Base-by-base conservation (phyloP, 495 filamentous ascomycete genomes). In the Pyronema domesticum region DNA sequence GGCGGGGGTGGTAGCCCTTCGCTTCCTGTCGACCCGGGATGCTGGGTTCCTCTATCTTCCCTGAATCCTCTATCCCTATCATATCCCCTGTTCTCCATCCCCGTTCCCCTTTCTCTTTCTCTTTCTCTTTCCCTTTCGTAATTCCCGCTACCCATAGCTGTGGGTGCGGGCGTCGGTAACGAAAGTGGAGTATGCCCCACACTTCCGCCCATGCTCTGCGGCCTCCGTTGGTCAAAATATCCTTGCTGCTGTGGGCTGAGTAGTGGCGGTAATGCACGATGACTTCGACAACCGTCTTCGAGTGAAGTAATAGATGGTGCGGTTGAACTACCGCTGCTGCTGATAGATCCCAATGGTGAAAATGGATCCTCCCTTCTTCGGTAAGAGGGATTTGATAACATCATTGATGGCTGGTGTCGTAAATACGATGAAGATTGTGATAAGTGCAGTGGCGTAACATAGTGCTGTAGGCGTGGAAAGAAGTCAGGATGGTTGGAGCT, bases 361-460 rank as follows among this genome's bases (percentile, higher is more conserved):
- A 46, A 53, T 17, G 37, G 13, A 4, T 43, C 48, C 11, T 51
- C 1, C 37, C 53, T 13, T 58, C 62, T 17, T 57, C 59, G 10
- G 53, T 58, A n/a, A 48, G 52, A 46, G 51, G 48, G 51, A 47
- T 57, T 53, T 42, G 55, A 46, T 55, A 58, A 48, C 54, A 56
- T 46, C 51, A 65, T 17, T 18, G 57, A 58, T 11, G 61, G 58
- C 19, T 66, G 63, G 14, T 66, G 60, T 40, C 63, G 53, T 45
- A 65, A 34, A 33, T 66, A 66, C 17, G 63, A 66, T 42, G 62
- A 52, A 8, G 61, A 63, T 17, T 66, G 63, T 46, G 65, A 63
- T 34, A 65, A 65, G 52, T 66, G 63, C 13, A 63, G 60, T 37
- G 48, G 51, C 37, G 63, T 60, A 8, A 56, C 61, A 14, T 62